Base-by-base conservation (phyloP, 2,329 filamentous ascomycete species). In the Penicillium sp. region DNA sequence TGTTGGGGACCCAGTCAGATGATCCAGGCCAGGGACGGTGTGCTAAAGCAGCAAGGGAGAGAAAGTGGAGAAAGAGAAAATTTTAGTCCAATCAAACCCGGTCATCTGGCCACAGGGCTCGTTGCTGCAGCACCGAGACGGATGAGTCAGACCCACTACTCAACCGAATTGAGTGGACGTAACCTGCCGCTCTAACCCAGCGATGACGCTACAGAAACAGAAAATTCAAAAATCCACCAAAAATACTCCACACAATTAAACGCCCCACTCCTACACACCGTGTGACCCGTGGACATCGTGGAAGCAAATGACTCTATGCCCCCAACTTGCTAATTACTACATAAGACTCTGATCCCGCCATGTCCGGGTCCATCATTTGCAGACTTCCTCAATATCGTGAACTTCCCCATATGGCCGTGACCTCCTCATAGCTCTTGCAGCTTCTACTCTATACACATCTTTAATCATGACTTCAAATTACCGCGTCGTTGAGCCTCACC, bases 401-500 rank as follows among this genome's bases (percentile, higher is more conserved):
- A 23, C n/a, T 48, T 42, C 37, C 23, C n/a, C 50, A 54, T 43
- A 59, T 58, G 59, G 57, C 48, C 53, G 57, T 57, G 53, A 50
- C 7, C 21, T 57, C 44, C 44, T 51, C 42, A 60, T 60, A 63
- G 54, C 48, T 57, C 56, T 53, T 53, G 48, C 61, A 55, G 59
- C 54, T 52, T 33, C 46, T 42, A 42, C 50, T 50, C 29, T 43
- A 26, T 53, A 33, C 54, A 64, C 50, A 57, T 44, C 58, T 25
- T 55, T 29, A 52, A 66, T 58, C 57, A 75, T 71, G 71, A 69
- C 76, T 45, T 67, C 72, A 58, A 72, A 76, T 67, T 85, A 84
- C 78, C 79, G 78, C 67, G 80, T 87, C 69, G 79, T 83, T 71
- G 85, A 88, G 70, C 85, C 85, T 61, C 85, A 87, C 74, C 85